Conservation (phyloP, 2,329 filamentous ascomycete genomes). For the Chaetomiaceae sp. region DNA sequence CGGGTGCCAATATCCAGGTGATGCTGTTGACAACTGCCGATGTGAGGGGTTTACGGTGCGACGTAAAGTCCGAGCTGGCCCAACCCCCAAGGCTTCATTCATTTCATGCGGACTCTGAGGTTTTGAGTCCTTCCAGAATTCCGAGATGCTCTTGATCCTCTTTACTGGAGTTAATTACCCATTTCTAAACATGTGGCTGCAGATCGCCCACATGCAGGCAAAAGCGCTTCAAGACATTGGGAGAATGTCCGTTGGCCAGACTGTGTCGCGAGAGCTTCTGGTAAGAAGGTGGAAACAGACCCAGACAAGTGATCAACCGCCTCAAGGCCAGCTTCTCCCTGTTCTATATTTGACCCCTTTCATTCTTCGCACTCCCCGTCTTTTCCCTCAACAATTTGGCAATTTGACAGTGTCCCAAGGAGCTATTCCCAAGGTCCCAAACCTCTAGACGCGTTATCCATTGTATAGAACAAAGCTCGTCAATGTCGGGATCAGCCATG, state of each 20-base stretch:
- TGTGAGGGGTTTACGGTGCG: background rate
- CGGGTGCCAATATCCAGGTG: slow-evolving; percentile 4
- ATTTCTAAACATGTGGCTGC: too few relatives aligned
- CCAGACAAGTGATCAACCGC: background rate
- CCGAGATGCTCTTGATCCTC: too few relatives aligned
- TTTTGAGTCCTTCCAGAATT: too few relatives aligned
- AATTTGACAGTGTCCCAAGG: background rate
- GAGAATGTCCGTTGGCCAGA: background rate
- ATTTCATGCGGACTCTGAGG: too few relatives aligned
- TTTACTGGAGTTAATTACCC: too few relatives aligned
- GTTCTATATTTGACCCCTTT: background rate
- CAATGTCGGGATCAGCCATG: background rate
- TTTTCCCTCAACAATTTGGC: background rate
- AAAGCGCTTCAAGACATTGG: background rate
- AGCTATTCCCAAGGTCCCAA: background rate
- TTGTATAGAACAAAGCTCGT: background rate
- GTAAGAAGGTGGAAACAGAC: background rate
- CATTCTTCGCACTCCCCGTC: background rate
- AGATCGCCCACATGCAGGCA: too few relatives aligned
- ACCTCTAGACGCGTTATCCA: background rate
- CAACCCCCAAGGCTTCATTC: too few relatives aligned
- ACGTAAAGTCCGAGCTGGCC: background rate
- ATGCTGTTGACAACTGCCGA: slow-evolving; percentile 4
- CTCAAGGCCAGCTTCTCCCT: background rate
- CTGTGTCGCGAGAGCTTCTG: background rate